Percentiles rank a stretch among this genome's conserved stretches.
phyloP scores from a whole-genome alignment of 768 basidiomycete genomes.

The Leccinum barrowsii region DNA sequence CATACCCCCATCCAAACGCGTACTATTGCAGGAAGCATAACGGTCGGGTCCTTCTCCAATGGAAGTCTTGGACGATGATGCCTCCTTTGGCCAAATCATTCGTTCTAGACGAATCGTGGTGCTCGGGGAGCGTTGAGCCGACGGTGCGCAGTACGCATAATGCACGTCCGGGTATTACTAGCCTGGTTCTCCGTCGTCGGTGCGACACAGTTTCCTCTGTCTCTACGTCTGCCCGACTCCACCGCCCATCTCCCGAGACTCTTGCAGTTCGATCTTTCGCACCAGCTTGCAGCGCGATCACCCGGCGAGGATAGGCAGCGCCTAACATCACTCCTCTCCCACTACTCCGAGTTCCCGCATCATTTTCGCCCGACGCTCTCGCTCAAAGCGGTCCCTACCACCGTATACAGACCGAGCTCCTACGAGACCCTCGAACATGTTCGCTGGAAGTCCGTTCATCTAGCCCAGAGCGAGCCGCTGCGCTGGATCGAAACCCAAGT shows the following conservation, averaged over 20 bases:
- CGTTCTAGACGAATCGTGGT: conserved; percentile 15
- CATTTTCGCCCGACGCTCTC: conserved; percentile 14
- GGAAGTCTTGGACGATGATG: conserved; percentile 59
- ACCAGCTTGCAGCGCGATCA: conserved; percentile 6
- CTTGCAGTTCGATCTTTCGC: conserved; percentile 24
- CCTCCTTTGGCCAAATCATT: conserved; percentile 63
- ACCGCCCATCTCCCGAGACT: neutral
- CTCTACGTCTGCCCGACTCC: neutral
- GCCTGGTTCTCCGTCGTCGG: neutral
- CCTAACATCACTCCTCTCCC: conserved; percentile 4
- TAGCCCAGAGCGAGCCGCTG: conserved; percentile 47
- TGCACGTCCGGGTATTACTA: conserved; percentile 1
- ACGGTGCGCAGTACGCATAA: neutral
- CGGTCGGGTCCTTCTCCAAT: conserved; percentile 74
- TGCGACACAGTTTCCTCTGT: neutral
- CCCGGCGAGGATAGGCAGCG: conserved; percentile 1
- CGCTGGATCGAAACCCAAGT: conserved; percentile 70
- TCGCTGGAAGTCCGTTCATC: conserved; percentile 47
- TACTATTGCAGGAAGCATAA: conserved; percentile 83
- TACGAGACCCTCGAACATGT: conserved; percentile 47
- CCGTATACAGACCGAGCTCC: conserved; percentile 59
- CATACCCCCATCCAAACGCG: conserved; percentile 73
- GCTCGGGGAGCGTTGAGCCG: neutral
- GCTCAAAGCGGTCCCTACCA: conserved; percentile 45
- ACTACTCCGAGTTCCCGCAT: conserved; percentile 6